Evolutionary conservation across 176 grass and related monocot species (phyloP).

Genomic region (bread wheat (Triticum aestivum)): IWGSC_CS_RefSeq_v2.1 NC_057795.1:575354229-575354728

Average conservation of each 20-base stretch:
- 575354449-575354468: constrained; percentile 44
- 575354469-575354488: constrained; percentile 60
- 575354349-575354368: constrained; percentile 45
- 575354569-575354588: not conserved
- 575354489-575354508: constrained; percentile 27
- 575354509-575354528: constrained; percentile 51
- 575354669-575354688: constrained; percentile 87
- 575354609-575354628: not conserved
- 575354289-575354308: not conserved
- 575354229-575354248: constrained; percentile 57
- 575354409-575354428: constrained; percentile 60
- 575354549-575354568: constrained; percentile 82
- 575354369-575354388: constrained; percentile 54
- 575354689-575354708: constrained; percentile 73
- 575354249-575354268: constrained; percentile 90
- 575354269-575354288: constrained; percentile 52
- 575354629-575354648: constrained; percentile 45
- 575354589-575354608: not conserved
- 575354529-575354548: constrained; percentile 77
- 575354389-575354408: constrained; percentile 39
- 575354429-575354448: constrained; percentile 61
- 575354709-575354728: constrained; percentile 66
- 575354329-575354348: not conserved
- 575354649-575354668: constrained; percentile 88
- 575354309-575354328: not conserved